phyloP scores from a whole-genome alignment of 208 protist species.

The Strigomonas culicis region DNA sequence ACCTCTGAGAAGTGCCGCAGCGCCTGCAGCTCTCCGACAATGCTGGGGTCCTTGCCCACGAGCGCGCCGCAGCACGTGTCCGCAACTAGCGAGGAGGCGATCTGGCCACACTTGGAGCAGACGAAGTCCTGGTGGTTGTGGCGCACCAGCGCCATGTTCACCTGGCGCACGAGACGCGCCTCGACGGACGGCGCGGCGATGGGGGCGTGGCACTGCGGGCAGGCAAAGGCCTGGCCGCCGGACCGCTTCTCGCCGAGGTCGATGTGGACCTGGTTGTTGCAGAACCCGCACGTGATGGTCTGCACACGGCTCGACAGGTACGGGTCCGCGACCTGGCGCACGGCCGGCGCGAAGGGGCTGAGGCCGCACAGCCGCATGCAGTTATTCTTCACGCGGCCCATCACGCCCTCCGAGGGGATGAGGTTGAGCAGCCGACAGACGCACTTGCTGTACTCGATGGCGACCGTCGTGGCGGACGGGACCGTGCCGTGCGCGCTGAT shows the following conservation, averaged over 20 bases:
- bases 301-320: constrained; percentile 33
- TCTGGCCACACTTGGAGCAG: constrained; percentile 80
- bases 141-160: constrained; percentile 51
- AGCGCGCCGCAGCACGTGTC: constrained; percentile 80
- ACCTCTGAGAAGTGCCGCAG: constrained; percentile 57
- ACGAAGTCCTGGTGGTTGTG: constrained; percentile 83
- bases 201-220: constrained; percentile 64
- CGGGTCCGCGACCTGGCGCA: constrained; percentile 34
- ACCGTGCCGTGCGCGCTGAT: constrained; percentile 14
- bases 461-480: constrained; percentile 41
- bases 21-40: constrained; percentile 47
- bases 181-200: constrained; percentile 60
- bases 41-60: constrained; percentile 49
- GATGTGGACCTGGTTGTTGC: constrained; percentile 54
- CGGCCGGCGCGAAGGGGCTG: constrained; percentile 79
- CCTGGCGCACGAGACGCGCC: constrained; percentile 70
- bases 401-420: constrained; percentile 59
- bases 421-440: constrained; percentile 67
- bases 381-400: constrained; percentile 80
- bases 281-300: constrained; percentile 71
- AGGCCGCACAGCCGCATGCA: constrained; percentile 84
- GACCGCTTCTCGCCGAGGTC: constrained; percentile 41
- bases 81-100: constrained; percentile 52
- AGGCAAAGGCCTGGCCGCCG: constrained; percentile 28
- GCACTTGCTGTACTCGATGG: constrained; percentile 79